These are phyloP conservation scores for Leccinum pellstonianum DNA, from an alignment of 768 basidiomycete species.

Conservation along the genomic window DNA sequence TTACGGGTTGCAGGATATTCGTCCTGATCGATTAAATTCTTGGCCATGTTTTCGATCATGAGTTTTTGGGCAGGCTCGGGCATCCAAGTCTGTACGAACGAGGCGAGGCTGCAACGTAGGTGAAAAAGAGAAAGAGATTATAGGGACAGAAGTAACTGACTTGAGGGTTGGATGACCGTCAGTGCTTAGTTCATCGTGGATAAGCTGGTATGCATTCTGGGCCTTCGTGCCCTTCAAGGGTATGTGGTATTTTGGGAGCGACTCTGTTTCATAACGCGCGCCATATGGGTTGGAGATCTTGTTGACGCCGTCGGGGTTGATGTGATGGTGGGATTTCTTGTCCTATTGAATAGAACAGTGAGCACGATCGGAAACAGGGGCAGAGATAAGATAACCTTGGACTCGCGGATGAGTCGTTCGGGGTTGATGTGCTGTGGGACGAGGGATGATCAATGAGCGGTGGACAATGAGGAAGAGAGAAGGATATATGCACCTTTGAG, in stretches of 20 bases:
- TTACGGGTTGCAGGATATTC: conserved; percentile 62
- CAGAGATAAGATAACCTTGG: conserved; percentile 41
- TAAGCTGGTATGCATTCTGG: conserved; percentile 52
- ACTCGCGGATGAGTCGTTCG: conserved; percentile 57
- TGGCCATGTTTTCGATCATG: conserved; percentile 62
- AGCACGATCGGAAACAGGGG: not conserved
- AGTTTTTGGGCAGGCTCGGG: conserved; percentile 50
- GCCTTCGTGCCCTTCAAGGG: conserved; percentile 58
- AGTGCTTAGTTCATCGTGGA: conserved; percentile 62
- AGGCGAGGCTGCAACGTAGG: conserved; percentile 43
- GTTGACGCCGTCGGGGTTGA: conserved; percentile 36
- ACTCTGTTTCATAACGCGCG: conserved; percentile 62
- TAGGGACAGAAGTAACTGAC: conserved; percentile 5
- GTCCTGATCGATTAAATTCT: conserved; percentile 69
- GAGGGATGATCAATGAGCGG: not conserved
- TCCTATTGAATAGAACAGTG: conserved; percentile 37
- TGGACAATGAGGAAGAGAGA: not conserved
- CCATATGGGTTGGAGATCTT: conserved; percentile 49
- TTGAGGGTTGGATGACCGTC: conserved; percentile 59
- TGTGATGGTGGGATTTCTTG: conserved; percentile 38
- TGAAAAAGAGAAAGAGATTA: not conserved
- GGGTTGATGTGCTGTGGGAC: conserved; percentile 60
- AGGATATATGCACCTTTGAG: conserved; percentile 45
- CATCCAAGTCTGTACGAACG: conserved; percentile 70
- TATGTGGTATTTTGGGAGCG: conserved; percentile 68